A percentile compares a stretch with the other conserved stretches of the same genome.
Conservation (phyloP, 352 stramenopile species). For the Phytophthora sp. region DNA sequence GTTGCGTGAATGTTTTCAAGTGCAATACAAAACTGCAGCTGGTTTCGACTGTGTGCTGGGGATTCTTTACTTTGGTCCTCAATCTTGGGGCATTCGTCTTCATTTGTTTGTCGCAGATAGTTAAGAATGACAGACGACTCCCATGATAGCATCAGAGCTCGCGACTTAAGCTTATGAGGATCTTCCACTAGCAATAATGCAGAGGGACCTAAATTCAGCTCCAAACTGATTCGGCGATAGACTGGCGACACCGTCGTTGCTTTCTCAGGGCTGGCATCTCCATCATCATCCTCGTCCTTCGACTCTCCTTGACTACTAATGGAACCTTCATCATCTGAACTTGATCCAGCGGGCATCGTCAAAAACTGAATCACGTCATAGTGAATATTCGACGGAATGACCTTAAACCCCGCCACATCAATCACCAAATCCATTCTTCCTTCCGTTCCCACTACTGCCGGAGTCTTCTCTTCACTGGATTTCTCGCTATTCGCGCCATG, state of each 20-base stretch:
- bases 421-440: conserved; percentile 69
- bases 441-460: conserved; percentile 34
- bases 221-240: conserved; percentile 58
- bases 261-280: conserved; percentile 14
- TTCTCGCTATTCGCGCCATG: conserved; percentile 21
- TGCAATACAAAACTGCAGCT: conserved; percentile 66
- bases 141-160: conserved; percentile 85
- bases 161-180: conserved; percentile 66
- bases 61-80: conserved; percentile 25
- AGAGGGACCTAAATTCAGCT: conserved; percentile 70
- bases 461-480: conserved; percentile 21
- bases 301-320: conserved; percentile 26
- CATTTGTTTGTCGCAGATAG: conserved; percentile 58
- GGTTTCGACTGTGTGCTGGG: conserved; percentile 45
- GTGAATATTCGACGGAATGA: conserved; percentile 86
- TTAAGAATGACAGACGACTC: conserved; percentile 68
- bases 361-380: conserved; percentile 81
- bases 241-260: conserved; percentile 13
- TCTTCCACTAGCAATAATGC: conserved; percentile 81
- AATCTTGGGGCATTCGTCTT: conserved; percentile 33
- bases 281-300: conserved; percentile 9
- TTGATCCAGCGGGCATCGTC: conserved; percentile 37
- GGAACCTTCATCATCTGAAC: conserved; percentile 31
- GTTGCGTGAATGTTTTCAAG: conserved; percentile 79
- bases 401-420: conserved; percentile 76